Evolutionary conservation across 495 filamentous ascomycete species (phyloP).

Genomic region (Neurospora hispaniola): DNA sequence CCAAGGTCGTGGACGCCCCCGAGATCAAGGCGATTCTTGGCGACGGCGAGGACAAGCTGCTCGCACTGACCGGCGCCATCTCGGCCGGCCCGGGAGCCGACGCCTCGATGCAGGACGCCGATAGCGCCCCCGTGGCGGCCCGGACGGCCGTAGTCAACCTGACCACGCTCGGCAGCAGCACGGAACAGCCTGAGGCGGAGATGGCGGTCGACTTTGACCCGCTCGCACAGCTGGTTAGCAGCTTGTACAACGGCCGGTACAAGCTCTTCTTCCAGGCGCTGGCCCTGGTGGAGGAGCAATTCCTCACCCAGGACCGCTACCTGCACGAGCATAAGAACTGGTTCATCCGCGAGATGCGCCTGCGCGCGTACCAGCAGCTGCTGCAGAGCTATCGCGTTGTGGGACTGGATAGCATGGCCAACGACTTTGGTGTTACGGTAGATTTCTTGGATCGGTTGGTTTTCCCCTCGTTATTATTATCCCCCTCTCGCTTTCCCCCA

Average conservation of each 20-base stretch:
- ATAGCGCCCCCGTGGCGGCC: constrained; percentile 43
- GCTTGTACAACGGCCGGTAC: constrained; percentile 87
- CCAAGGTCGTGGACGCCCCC: constrained; percentile 93
- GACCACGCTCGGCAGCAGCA: constrained; percentile 61
- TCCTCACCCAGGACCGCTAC: constrained; percentile 88
- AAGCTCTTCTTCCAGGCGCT: constrained; percentile 84
- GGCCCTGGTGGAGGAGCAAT: constrained; percentile 84
- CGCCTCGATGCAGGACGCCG: constrained; percentile 64
- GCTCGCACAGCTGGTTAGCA: constrained; percentile 79
- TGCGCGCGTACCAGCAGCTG: constrained; percentile 89
- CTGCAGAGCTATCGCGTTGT: constrained; percentile 98
- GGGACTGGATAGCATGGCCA: constrained; percentile 87
- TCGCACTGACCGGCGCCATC: constrained; percentile 63
- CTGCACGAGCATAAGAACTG: constrained; percentile 86
- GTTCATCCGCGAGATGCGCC: constrained; percentile 97
- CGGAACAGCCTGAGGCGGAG: constrained; percentile 65
- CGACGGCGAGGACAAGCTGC: constrained; percentile 72
- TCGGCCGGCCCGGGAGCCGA: constrained; percentile 74
- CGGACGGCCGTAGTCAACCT: constrained; percentile 68
- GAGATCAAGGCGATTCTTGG: constrained; percentile 96
- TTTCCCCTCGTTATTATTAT: constrained; percentile 5
- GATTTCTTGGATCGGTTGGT: constrained; percentile 88
- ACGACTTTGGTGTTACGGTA: constrained; percentile 88
- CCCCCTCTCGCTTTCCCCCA: no score
- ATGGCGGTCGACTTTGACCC: constrained; percentile 64